These are phyloP conservation scores for Pseudocercospora fijiensis DNA, from an alignment of 2,329 filamentous ascomycete species.

Conservation along the genomic window DNA sequence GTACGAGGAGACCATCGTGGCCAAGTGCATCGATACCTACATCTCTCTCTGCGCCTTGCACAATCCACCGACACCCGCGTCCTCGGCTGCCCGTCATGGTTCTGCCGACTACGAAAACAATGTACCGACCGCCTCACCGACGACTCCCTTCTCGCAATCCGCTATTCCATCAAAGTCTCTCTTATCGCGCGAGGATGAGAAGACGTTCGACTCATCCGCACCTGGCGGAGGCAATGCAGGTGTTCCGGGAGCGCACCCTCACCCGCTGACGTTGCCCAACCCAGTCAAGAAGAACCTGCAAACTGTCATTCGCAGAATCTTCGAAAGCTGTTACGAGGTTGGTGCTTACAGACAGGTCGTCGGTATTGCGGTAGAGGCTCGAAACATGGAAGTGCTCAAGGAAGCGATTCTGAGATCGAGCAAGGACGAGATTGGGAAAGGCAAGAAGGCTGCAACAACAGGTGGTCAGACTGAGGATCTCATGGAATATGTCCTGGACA, in stretches of 20 bases:
- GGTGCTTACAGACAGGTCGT: constrained; percentile 93
- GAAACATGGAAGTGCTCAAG: constrained; percentile 83
- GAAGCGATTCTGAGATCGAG: constrained; percentile 86
- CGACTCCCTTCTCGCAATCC: constrained; percentile 92
- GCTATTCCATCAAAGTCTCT: constrained; percentile 91
- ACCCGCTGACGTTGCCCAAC: constrained; percentile 66
- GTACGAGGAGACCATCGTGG: constrained; percentile 97
- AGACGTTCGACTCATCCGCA: constrained; percentile 58
- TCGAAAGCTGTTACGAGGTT: constrained; percentile 82
- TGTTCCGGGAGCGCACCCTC: constrained; percentile 55
- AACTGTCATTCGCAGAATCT: constrained; percentile 80
- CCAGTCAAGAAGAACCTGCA: constrained; percentile 79
- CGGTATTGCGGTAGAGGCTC: constrained; percentile 92
- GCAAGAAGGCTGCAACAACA: constrained; percentile 56
- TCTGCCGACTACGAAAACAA: constrained; percentile 50
- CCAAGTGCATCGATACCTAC: constrained; percentile 97
- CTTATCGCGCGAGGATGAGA: constrained; percentile 75
- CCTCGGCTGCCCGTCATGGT: constrained; percentile 50
- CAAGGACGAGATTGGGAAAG: constrained; percentile 71
- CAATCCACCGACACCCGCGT: constrained; percentile 48
- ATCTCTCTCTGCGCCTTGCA: constrained; percentile 72
- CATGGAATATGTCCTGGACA: constrained; percentile 92
- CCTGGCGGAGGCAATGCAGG: constrained; percentile 58
- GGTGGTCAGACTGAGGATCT: constrained; percentile 76
- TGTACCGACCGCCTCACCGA: constrained; percentile 65